These are phyloP conservation scores for Tranzscheliella williamsii DNA, from an alignment of 1,284 basidiomycete species.

Conservation along the genomic window DNA sequence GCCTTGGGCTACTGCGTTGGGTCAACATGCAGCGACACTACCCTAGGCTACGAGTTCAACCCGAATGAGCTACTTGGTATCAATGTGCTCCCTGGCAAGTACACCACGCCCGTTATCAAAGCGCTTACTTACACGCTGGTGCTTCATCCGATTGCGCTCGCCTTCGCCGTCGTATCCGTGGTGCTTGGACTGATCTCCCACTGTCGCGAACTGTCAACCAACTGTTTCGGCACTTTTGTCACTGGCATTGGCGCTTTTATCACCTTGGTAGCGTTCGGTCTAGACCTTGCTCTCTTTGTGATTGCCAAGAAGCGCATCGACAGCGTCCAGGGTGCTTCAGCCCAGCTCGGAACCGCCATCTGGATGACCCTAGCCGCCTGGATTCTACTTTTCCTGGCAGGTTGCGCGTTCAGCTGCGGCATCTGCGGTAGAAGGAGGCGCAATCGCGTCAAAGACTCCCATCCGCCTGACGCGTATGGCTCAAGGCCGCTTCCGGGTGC, in stretches of 20 bases:
- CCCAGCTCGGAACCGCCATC: conserved; percentile 44
- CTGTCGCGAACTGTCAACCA: conserved; percentile 37
- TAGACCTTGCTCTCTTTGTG: conserved; percentile 54
- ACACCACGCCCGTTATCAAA: conserved; percentile 45
- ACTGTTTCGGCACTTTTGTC: conserved; percentile 43
- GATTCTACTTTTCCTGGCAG: conserved; percentile 46
- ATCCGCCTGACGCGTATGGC: conserved; percentile 31
- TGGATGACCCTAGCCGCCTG: conserved; percentile 56
- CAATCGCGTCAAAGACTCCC: conserved; percentile 40
- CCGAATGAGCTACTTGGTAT: conserved; percentile 52
- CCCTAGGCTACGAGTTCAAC: conserved; percentile 49
- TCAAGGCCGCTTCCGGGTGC: conserved; percentile 7
- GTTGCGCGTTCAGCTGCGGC: conserved; percentile 47
- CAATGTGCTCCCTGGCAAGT: conserved; percentile 28
- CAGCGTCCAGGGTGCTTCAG: conserved; percentile 39
- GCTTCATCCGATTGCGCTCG: conserved; percentile 47
- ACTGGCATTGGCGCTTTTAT: conserved; percentile 43
- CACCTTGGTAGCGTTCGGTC: conserved; percentile 47
- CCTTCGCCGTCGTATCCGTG: conserved; percentile 36
- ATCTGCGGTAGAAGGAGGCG: conserved; percentile 36
- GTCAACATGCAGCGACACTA: conserved; percentile 26
- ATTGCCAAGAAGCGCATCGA: conserved; percentile 54
- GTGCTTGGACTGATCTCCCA: conserved; percentile 47
- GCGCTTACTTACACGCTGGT: conserved; percentile 54
- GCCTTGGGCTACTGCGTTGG: conserved; percentile 47